Evolutionary conservation across 805 yeast genomes (phyloP).

Genomic region (Schwanniomyces polymorphus): DNA sequence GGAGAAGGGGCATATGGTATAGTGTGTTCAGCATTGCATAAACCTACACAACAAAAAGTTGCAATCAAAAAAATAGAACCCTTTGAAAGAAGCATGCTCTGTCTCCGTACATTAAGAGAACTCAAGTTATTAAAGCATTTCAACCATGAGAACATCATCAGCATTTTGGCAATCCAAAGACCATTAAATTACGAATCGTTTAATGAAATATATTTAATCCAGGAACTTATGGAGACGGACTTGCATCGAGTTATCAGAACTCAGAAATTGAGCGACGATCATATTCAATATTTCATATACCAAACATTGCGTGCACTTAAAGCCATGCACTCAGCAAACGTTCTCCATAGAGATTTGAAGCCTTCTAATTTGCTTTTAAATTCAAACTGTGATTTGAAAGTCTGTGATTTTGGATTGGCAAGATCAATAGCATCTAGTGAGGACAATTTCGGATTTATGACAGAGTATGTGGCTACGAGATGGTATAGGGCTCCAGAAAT

Average conservation of each 20-base stretch:
- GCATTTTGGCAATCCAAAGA: constrained; percentile 84
- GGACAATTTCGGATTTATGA: constrained; percentile 79
- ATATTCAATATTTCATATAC: constrained; percentile 88
- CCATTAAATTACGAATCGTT: constrained; percentile 76
- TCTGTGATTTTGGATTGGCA: constrained; percentile 94
- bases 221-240: constrained; percentile 88
- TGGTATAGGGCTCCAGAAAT: constrained; percentile 99
- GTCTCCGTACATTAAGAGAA: constrained; percentile 86
- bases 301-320: constrained; percentile 89
- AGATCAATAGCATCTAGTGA: constrained; percentile 61
- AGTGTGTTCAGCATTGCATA: constrained; percentile 86
- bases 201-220: constrained; percentile 84
- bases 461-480: constrained; percentile 96
- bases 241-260: constrained; percentile 78
- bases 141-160: constrained; percentile 90
- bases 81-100: constrained; percentile 84
- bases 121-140: constrained; percentile 85
- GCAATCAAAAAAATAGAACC: constrained; percentile 95
- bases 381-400: constrained; percentile 89
- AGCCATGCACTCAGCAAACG: constrained; percentile 91
- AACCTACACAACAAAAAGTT: constrained; percentile 83
- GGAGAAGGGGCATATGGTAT: constrained; percentile 98
- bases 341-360: constrained; percentile 88
- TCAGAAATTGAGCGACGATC: constrained; percentile 86
- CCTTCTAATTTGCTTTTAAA: constrained; percentile 85